phyloP scores from a whole-genome alignment of 495 filamentous ascomycete species.

The Chaetomium cochliodes region DNA sequence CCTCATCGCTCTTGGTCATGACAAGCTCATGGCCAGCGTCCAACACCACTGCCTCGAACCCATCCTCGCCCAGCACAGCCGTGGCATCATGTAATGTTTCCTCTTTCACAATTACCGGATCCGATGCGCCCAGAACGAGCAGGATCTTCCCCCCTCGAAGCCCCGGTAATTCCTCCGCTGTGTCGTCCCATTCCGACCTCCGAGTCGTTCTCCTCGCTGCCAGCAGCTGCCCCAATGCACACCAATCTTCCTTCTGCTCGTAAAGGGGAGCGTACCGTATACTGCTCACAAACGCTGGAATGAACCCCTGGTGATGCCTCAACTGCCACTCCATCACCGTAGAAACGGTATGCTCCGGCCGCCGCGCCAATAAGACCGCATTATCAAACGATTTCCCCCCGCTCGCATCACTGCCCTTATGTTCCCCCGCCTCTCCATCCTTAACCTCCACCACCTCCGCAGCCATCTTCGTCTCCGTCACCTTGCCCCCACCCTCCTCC shows the following conservation, averaged over 20 bases:
- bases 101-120: slow-evolving; percentile 53
- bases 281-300: slow-evolving; percentile 55
- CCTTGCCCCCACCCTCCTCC: slow-evolving; percentile 12
- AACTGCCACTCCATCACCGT: slow-evolving; percentile 56
- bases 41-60: slow-evolving; percentile 48
- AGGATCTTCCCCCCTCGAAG: slow-evolving; percentile 51
- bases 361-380: slow-evolving; percentile 42
- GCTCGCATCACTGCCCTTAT: slow-evolving; percentile 37
- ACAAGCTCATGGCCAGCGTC: slow-evolving; percentile 54
- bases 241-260: slow-evolving; percentile 59
- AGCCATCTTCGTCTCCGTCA: slow-evolving; percentile 34
- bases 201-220: slow-evolving; percentile 37
- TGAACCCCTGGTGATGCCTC: slow-evolving; percentile 54
- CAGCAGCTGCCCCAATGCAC: slow-evolving; percentile 52
- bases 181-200: slow-evolving; percentile 14
- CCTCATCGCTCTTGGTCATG: slow-evolving; percentile 40
- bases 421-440: slow-evolving; percentile 19
- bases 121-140: slow-evolving; percentile 52
- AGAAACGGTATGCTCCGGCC: slow-evolving; percentile 43
- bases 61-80: slow-evolving; percentile 42
- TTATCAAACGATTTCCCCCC: slow-evolving; percentile 42
- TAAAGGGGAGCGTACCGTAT: slow-evolving; percentile 56
- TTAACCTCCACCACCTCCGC: slow-evolving; percentile 27
- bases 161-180: slow-evolving; percentile 27
- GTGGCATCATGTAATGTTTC: slow-evolving; percentile 54